Evolutionary conservation across 495 filamentous ascomycete genomes (phyloP).

Genomic region (Penicillium daleae): DNA sequence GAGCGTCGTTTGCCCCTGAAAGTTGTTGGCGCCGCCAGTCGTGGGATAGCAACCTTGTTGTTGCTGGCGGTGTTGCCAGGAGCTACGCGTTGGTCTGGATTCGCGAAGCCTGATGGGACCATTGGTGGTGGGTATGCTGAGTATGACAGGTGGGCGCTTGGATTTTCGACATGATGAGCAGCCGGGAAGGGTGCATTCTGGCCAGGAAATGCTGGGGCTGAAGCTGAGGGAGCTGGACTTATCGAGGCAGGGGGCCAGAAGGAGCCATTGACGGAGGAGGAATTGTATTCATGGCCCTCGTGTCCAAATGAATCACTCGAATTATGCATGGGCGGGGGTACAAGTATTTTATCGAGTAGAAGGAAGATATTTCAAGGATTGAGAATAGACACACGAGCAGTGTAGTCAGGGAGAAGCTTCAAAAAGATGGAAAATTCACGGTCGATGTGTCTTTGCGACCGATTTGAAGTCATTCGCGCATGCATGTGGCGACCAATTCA

Average conservation of each 20-base stretch:
- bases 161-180: neutral
- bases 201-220: neutral
- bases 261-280: neutral
- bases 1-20: slow-evolving; percentile 39
- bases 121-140: slow-evolving; percentile 6
- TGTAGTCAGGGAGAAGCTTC: neutral
- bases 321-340: slow-evolving; percentile 3
- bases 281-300: neutral
- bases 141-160: neutral
- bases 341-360: neutral
- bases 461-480: no score
- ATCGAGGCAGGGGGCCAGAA: slow-evolving; percentile 1
- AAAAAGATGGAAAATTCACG: neutral
- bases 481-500: neutral
- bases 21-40: slow-evolving; percentile 13
- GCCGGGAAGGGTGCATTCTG: neutral
- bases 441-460: neutral
- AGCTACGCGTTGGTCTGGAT: neutral
- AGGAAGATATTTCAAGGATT: neutral
- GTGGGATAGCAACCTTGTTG: slow-evolving; percentile 43
- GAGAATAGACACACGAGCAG: neutral
- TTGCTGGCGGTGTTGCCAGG: neutral
- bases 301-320: neutral
- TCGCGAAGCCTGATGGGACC: neutral
- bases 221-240: neutral